Percentiles rank a stretch among this genome's conserved stretches.
phyloP scores from a whole-genome alignment of 208 protist species.

The Trypanosoma brucei region DNA sequence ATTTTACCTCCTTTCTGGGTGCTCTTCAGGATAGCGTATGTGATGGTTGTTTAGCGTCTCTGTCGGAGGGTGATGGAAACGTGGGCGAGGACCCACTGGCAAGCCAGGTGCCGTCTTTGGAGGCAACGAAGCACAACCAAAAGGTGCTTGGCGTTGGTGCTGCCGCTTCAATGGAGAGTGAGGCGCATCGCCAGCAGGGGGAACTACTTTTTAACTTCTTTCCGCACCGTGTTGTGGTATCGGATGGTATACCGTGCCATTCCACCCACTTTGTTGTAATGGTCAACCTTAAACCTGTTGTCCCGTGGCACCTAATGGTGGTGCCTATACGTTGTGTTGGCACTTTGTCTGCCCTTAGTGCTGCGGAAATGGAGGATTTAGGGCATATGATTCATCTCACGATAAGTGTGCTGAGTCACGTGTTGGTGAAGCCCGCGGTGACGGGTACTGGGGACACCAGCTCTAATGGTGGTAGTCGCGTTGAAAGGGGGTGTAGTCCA shows the following conservation, averaged over 20 bases:
- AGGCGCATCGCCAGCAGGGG: background rate
- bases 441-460: background rate
- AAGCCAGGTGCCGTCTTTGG: constrained; percentile 17
- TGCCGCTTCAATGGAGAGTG: background rate
- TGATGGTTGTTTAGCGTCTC: background rate
- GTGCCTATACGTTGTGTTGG: constrained; percentile 75
- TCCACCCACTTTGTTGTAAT: constrained; percentile 66
- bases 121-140: constrained; percentile 26
- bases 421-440: background rate
- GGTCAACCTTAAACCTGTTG: constrained; percentile 82
- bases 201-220: constrained; percentile 40
- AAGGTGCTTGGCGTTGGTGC: constrained; percentile 15
- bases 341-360: constrained; percentile 55
- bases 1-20: constrained; percentile 33
- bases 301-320: constrained; percentile 74
- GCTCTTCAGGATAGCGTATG: constrained; percentile 19
- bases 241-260: constrained; percentile 48
- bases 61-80: background rate
- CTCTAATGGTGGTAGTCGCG: background rate
- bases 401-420: constrained; percentile 46
- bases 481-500: background rate
- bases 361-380: constrained; percentile 75
- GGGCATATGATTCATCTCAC: constrained; percentile 53
- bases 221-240: constrained; percentile 39
- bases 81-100: constrained; percentile 32